Evolutionary conservation across 208 protist genomes (phyloP).

Genomic region (Lotmaria passim): DNA sequence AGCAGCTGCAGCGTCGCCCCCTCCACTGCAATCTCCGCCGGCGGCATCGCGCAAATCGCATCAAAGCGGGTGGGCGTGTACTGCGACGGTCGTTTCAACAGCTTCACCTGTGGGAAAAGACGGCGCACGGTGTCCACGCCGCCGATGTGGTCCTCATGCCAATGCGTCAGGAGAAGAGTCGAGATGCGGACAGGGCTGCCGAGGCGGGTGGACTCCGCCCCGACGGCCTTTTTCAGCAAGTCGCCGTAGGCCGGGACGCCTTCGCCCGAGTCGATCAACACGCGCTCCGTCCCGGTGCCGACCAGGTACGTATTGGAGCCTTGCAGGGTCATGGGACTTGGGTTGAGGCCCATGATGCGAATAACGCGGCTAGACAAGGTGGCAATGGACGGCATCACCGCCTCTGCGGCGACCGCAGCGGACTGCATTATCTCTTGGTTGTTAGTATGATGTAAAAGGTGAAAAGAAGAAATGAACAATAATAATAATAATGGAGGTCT

Average conservation of each 20-base stretch:
- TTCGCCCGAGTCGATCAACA: constrained; percentile 74
- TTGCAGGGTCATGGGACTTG: constrained; percentile 67
- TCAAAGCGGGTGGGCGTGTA: constrained; percentile 34
- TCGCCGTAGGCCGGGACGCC: constrained; percentile 45
- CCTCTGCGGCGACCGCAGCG: background rate
- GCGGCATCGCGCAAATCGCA: constrained; percentile 33
- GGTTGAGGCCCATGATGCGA: constrained; percentile 76
- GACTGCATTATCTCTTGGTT: background rate
- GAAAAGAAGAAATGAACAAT: background rate
- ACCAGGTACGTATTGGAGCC: constrained; percentile 81
- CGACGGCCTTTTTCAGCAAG: constrained; percentile 38
- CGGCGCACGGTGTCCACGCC: constrained; percentile 47
- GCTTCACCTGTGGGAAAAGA: constrained; percentile 42
- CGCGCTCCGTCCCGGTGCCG: constrained; percentile 46
- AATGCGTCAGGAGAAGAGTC: constrained; percentile 73
- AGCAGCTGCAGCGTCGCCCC: constrained; percentile 57
- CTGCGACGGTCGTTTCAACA: constrained; percentile 57
- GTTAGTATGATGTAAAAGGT: background rate
- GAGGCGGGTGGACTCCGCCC: constrained; percentile 26
- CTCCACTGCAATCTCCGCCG: constrained; percentile 36
- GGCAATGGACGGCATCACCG: constrained; percentile 37
- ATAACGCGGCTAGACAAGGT: constrained; percentile 47
- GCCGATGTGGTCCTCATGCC: constrained; percentile 75
- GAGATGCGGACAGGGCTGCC: constrained; percentile 45
- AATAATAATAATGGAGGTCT: background rate